phyloP scores from a whole-genome alignment of 2,329 filamentous ascomycete genomes.

The Aureobasidium melanogenum region DNA sequence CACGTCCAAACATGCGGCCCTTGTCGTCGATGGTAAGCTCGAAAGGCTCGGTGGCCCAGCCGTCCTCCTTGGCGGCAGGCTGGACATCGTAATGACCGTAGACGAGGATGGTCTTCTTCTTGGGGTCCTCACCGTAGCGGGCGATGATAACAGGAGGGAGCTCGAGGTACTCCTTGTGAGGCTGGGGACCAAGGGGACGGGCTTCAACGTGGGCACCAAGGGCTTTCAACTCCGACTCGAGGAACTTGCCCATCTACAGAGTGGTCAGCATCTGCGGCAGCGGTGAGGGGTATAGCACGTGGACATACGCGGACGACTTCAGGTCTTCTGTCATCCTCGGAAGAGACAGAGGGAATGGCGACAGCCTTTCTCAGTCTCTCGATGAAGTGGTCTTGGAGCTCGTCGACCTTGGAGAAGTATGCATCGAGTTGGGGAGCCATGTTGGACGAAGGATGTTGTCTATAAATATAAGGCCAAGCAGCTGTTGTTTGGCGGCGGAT shows the following conservation, averaged over 20 bases:
- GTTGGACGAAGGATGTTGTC: constrained; percentile 27
- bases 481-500: not conserved
- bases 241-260: constrained; percentile 75
- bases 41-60: constrained; percentile 94
- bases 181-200: constrained; percentile 82
- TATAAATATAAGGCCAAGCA: constrained; percentile 30
- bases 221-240: constrained; percentile 70
- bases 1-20: constrained; percentile 91
- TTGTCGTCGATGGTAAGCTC: constrained; percentile 79
- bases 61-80: constrained; percentile 84
- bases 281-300: not conserved
- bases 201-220: constrained; percentile 84
- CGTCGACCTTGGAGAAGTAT: constrained; percentile 89
- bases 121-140: constrained; percentile 84
- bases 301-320: constrained; percentile 72
- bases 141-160: constrained; percentile 88
- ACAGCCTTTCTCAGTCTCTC: constrained; percentile 85
- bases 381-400: constrained; percentile 71
- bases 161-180: constrained; percentile 79
- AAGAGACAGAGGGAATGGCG: constrained; percentile 91
- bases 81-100: constrained; percentile 99
- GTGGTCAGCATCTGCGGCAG: not conserved
- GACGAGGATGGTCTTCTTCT: constrained; percentile 89
- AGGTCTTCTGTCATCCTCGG: constrained; percentile 76
- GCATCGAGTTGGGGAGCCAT: constrained; percentile 88